phyloP scores from a whole-genome alignment of 768 basidiomycete species.

The Amanita muscaria region DNA sequence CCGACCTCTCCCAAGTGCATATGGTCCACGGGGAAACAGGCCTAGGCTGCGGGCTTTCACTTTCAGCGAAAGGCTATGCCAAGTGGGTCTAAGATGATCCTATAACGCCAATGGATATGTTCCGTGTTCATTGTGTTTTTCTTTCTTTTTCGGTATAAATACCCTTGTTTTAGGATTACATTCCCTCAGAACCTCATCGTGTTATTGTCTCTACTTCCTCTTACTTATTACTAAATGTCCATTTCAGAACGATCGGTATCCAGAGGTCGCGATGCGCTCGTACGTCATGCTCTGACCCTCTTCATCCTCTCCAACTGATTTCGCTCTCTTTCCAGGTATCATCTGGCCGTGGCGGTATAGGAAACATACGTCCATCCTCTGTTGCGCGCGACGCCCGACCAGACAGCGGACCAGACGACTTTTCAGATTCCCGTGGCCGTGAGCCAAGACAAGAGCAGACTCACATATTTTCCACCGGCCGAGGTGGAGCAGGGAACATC shows the following conservation, averaged over 20 bases:
- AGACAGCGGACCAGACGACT: slow-evolving; percentile 42
- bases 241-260: slow-evolving; percentile 41
- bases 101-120: too few species aligned
- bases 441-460: slow-evolving; percentile 35
- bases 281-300: slow-evolving; percentile 29
- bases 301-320: background rate
- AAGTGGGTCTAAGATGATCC: too few species aligned
- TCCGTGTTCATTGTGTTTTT: too few species aligned
- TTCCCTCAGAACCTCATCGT: too few species aligned
- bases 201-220: too few species aligned
- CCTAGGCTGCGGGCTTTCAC: too few species aligned
- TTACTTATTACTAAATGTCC: slow-evolving; percentile 18
- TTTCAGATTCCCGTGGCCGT: slow-evolving; percentile 50
- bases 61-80: too few species aligned
- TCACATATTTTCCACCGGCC: slow-evolving; percentile 50
- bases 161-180: too few species aligned
- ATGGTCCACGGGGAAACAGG: too few species aligned
- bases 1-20: too few species aligned
- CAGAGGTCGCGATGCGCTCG: slow-evolving; percentile 51
- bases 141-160: too few species aligned
- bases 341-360: slow-evolving; percentile 59
- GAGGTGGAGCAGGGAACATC: slow-evolving; percentile 83
- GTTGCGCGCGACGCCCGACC: slow-evolving; percentile 36
- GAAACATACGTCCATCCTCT: slow-evolving; percentile 53
- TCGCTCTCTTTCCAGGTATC: slow-evolving; percentile 29